A percentile compares a stretch with the other conserved stretches of the same genome.
These are phyloP conservation scores for Blepharisma stoltei DNA, from an alignment of 73 alveolate species.

Conservation along the genomic window DNA sequence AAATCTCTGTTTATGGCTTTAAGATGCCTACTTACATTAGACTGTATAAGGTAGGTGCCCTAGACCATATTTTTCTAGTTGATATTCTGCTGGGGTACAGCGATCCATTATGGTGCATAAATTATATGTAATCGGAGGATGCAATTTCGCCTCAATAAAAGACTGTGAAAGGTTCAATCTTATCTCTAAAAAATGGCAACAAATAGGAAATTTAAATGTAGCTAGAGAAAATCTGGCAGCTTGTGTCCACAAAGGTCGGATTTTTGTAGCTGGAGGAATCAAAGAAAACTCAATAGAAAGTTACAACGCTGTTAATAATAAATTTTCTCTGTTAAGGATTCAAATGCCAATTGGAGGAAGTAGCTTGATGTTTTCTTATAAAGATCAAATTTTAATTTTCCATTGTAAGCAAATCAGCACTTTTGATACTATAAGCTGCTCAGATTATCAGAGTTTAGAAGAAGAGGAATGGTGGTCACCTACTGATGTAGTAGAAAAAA, in stretches of 20 bases:
- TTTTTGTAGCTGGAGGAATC: slow-evolving; percentile 16
- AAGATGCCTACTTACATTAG: too few species aligned
- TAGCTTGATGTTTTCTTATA: background rate
- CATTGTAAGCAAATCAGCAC: background rate
- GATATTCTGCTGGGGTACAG: too few species aligned
- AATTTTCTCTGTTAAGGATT: background rate
- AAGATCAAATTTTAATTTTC: slow-evolving; percentile 7
- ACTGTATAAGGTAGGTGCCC: too few species aligned
- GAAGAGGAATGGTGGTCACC: too few species aligned
- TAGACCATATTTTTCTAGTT: too few species aligned
- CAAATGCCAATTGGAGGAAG: background rate
- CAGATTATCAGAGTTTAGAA: too few species aligned
- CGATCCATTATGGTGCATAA: too few species aligned
- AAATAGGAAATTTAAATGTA: background rate
- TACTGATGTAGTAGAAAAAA: too few species aligned
- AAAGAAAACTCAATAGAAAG: background rate
- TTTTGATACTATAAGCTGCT: slow-evolving; percentile 4
- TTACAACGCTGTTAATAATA: background rate
- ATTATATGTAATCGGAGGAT: slow-evolving; percentile 8
- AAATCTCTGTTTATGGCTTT: too few species aligned
- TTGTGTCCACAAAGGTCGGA: slow-evolving; percentile 18
- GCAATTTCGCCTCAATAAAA: background rate
- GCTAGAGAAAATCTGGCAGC: slow-evolving; percentile 19
- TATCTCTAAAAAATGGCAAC: background rate
- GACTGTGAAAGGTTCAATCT: slow-evolving; percentile 21